These are phyloP conservation scores for Litsea cubeba DNA, from an alignment of 164 flowering plant genomes.

Conservation along the genomic window DNA sequence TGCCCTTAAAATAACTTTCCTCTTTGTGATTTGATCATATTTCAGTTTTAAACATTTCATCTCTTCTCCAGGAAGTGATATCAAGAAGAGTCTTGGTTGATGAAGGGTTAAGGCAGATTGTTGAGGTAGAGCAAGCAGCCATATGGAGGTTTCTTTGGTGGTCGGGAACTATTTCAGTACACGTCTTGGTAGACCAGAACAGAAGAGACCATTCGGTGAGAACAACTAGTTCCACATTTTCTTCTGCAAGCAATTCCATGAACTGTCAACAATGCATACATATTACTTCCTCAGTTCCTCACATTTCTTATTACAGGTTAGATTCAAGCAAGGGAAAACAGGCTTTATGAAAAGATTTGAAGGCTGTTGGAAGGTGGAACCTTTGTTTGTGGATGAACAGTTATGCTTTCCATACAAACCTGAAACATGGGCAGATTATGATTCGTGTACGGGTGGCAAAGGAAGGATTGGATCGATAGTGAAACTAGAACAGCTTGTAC, in stretches of 20 bases:
- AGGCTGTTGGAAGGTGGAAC: slow-evolving; percentile 84
- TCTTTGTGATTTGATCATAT: background rate
- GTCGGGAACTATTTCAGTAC: slow-evolving; percentile 87
- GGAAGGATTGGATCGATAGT: slow-evolving; percentile 86
- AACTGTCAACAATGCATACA: background rate
- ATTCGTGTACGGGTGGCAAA: slow-evolving; percentile 61
- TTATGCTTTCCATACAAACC: slow-evolving; percentile 67
- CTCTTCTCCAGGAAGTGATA: slow-evolving; percentile 63
- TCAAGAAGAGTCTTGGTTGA: slow-evolving; percentile 79
- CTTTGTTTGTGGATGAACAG: slow-evolving; percentile 69
- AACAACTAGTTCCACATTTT: background rate
- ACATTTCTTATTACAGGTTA: slow-evolving; percentile 50
- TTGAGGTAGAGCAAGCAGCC: slow-evolving; percentile 93
- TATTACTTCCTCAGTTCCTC: background rate
- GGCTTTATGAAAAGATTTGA: slow-evolving; percentile 93
- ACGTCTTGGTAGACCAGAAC: slow-evolving; percentile 94
- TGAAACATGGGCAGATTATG: slow-evolving; percentile 52
- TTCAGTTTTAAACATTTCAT: slow-evolving; percentile 8
- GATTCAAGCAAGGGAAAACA: slow-evolving; percentile 77
- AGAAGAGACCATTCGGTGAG: slow-evolving; percentile 75
- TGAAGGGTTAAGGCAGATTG: slow-evolving; percentile 88
- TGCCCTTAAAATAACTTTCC: background rate
- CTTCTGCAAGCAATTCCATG: background rate
- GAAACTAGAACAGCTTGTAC: slow-evolving; percentile 69
- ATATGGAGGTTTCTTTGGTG: slow-evolving; percentile 96